Percentiles rank a stretch among this genome's conserved stretches.
phyloP scores from a whole-genome alignment of 306 rosid genomes.

The Cicer pinnatifidum region DNA sequence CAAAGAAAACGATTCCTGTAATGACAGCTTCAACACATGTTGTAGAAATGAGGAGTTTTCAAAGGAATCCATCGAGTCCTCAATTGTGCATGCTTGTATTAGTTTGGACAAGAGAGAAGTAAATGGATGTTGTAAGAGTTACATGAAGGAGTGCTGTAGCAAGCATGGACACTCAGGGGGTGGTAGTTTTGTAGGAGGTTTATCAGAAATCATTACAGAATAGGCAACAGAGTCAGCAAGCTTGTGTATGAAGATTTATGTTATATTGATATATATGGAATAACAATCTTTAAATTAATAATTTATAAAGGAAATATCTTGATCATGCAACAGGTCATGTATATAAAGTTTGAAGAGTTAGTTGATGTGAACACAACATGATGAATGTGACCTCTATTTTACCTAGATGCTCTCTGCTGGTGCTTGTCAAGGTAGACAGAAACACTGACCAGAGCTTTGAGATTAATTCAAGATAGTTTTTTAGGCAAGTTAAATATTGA shows the following conservation, averaged over 20 bases:
- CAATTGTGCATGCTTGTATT: slow-evolving; percentile 50
- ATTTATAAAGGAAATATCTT: not conserved
- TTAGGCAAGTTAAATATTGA: not conserved
- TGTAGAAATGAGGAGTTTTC: slow-evolving; percentile 44
- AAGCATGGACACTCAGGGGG: slow-evolving; percentile 55
- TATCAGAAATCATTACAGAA: slow-evolving; percentile 69
- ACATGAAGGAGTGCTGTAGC: slow-evolving; percentile 79
- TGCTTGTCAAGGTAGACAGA: slow-evolving; percentile 11
- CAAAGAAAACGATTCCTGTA: slow-evolving; percentile 43
- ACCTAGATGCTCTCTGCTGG: slow-evolving; percentile 9
- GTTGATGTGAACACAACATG: slow-evolving; percentile 29
- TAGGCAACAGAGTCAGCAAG: slow-evolving; percentile 44
- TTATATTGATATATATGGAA: slow-evolving; percentile 27
- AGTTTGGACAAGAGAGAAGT: slow-evolving; percentile 62
- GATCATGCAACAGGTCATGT: slow-evolving; percentile 5
- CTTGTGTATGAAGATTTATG: slow-evolving; percentile 27
- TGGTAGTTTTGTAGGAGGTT: slow-evolving; percentile 55
- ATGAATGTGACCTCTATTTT: slow-evolving; percentile 34
- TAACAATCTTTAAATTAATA: not conserved
- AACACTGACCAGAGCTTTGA: slow-evolving; percentile 15
- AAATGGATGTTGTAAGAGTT: slow-evolving; percentile 82
- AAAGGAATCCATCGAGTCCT: slow-evolving; percentile 36
- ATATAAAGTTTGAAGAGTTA: slow-evolving; percentile 20
- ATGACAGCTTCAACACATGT: slow-evolving; percentile 41
- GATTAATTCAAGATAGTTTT: slow-evolving; percentile 28